These are phyloP conservation scores for Fusarium siculi DNA, from an alignment of 2,329 filamentous ascomycete genomes.

Conservation along the genomic window DNA sequence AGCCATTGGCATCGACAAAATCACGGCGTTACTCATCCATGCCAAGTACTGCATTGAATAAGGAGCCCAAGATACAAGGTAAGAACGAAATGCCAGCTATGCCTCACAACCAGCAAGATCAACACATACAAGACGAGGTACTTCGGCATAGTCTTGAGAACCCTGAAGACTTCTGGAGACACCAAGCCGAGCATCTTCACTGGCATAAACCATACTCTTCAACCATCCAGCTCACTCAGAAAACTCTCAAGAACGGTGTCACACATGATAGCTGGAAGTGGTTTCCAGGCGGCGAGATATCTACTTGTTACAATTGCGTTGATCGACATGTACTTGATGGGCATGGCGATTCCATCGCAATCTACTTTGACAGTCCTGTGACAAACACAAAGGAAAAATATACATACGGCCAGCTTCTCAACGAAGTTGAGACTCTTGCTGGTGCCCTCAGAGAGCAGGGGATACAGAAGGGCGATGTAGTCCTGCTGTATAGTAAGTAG, in stretches of 20 bases:
- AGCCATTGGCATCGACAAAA: background rate
- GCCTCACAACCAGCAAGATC: slow-evolving; percentile 28
- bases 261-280: slow-evolving; percentile 84
- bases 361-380: slow-evolving; percentile 90
- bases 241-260: slow-evolving; percentile 70
- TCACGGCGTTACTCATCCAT: slow-evolving; percentile 4
- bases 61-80: background rate
- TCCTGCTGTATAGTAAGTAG: slow-evolving; percentile 86
- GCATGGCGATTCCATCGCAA: slow-evolving; percentile 77
- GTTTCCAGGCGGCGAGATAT: slow-evolving; percentile 90
- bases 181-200: slow-evolving; percentile 77
- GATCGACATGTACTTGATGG: slow-evolving; percentile 88
- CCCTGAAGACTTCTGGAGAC: slow-evolving; percentile 79
- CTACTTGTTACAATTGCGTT: slow-evolving; percentile 90
- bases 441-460: slow-evolving; percentile 85
- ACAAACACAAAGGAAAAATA: slow-evolving; percentile 76
- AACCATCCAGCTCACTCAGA: slow-evolving; percentile 69
- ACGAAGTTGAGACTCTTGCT: slow-evolving; percentile 84
- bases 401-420: slow-evolving; percentile 79
- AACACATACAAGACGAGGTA: slow-evolving; percentile 60
- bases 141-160: slow-evolving; percentile 70
- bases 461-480: slow-evolving; percentile 84
- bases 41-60: background rate
- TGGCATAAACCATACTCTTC: slow-evolving; percentile 82
- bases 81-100: slow-evolving; percentile 7